Evolutionary conservation across 208 protist species (phyloP).

Genomic region (Trypanosoma platydactyli): DNA sequence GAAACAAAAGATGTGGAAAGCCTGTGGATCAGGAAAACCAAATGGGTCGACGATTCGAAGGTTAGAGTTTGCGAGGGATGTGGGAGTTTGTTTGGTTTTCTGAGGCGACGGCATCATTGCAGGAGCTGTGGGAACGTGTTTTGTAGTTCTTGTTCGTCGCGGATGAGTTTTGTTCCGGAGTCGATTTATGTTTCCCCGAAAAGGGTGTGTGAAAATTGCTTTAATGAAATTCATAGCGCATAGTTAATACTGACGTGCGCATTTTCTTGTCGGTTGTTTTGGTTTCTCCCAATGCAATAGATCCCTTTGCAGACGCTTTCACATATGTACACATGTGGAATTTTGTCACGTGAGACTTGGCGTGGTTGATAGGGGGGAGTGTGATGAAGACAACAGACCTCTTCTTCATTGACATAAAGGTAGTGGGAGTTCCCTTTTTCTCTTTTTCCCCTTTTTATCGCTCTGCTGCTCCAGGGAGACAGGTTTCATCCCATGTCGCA

Average conservation of each 20-base stretch:
- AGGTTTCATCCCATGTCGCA: neutral
- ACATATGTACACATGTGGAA: too few species aligned
- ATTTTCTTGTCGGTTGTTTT: neutral
- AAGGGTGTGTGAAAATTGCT: slow-evolving; percentile 47
- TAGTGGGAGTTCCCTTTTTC: neutral
- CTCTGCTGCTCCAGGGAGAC: neutral
- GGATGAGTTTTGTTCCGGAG: slow-evolving; percentile 43
- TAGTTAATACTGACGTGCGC: neutral
- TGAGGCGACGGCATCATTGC: slow-evolving; percentile 78
- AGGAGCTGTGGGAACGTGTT: slow-evolving; percentile 83
- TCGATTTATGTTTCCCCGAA: slow-evolving; percentile 38
- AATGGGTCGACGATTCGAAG: slow-evolving; percentile 80
- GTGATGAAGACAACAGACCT: too few species aligned
- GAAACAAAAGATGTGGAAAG: slow-evolving; percentile 32
- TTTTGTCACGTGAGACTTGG: too few species aligned
- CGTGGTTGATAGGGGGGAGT: too few species aligned
- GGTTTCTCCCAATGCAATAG: neutral
- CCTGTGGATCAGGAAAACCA: slow-evolving; percentile 72
- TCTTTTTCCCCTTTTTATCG: neutral
- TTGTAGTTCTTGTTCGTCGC: slow-evolving; percentile 66
- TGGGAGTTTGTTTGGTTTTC: slow-evolving; percentile 47
- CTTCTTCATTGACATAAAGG: neutral
- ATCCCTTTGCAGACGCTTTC: too few species aligned
- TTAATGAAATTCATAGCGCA: slow-evolving; percentile 17
- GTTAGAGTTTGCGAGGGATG: slow-evolving; percentile 72